Conservation (phyloP, 345 rosid species). For the Adansonia digitata region DNA sequence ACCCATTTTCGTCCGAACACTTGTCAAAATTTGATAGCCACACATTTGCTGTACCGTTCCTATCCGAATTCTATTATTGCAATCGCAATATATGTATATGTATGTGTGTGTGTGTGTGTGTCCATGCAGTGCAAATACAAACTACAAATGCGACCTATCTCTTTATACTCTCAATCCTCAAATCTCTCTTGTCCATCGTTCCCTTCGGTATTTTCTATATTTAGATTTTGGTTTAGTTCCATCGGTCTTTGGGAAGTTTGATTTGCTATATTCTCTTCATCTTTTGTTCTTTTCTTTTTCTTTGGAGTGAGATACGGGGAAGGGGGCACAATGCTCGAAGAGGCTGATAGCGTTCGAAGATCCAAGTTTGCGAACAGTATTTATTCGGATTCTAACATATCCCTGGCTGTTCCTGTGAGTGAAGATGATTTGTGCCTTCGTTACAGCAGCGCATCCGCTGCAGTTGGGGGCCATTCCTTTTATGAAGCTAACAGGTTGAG, state of each 20-base stretch:
- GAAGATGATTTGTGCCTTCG: slow-evolving; percentile 48
- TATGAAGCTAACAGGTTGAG: slow-evolving; percentile 58
- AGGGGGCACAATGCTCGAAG: slow-evolving; percentile 25
- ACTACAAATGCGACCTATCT: not conserved
- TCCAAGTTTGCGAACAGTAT: slow-evolving; percentile 26
- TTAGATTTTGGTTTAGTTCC: not conserved
- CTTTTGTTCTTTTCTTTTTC: not conserved
- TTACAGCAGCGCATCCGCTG: slow-evolving; percentile 62
- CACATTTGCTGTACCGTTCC: not conserved
- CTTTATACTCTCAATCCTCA: not conserved
- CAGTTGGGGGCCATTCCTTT: slow-evolving; percentile 38
- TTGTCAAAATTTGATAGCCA: not conserved
- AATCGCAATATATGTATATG: not conserved
- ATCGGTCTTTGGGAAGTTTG: not conserved
- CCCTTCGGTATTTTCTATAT: not conserved
- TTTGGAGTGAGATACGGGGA: not conserved
- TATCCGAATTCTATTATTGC: not conserved
- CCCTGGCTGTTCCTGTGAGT: slow-evolving; percentile 16
- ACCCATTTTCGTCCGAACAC: not conserved
- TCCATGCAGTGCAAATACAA: not conserved
- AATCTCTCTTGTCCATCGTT: not conserved
- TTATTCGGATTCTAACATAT: slow-evolving; percentile 48
- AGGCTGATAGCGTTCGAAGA: slow-evolving; percentile 25
- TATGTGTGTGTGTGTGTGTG: not conserved
- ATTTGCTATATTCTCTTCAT: not conserved